phyloP scores from a whole-genome alignment of 768 basidiomycete genomes.

The Phanerochaete carnosa region DNA sequence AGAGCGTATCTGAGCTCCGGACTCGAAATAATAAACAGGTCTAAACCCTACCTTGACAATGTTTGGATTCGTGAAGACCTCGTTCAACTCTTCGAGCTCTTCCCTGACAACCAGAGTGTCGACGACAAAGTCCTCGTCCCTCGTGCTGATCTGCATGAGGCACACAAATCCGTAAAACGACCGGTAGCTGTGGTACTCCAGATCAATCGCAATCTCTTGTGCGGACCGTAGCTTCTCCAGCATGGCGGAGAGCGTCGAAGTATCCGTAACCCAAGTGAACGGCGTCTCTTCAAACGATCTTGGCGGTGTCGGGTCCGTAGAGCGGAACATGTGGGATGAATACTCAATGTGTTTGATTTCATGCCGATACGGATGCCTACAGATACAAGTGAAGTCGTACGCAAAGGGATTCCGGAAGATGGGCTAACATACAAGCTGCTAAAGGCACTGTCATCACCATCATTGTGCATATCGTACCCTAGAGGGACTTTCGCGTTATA shows the following conservation, averaged over 20 bases:
- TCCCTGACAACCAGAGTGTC: constrained; percentile 77
- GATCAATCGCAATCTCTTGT: constrained; percentile 87
- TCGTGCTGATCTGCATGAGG: constrained; percentile 87
- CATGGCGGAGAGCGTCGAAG: constrained; percentile 54
- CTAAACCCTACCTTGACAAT: constrained; percentile 70
- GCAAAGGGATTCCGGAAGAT: neutral
- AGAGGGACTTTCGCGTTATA: constrained; percentile 82
- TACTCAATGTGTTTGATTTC: constrained; percentile 77
- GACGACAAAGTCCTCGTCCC: constrained; percentile 82
- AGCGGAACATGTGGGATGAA: constrained; percentile 63
- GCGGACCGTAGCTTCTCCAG: constrained; percentile 59
- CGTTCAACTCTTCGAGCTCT: constrained; percentile 70
- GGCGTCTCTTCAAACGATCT: constrained; percentile 61
- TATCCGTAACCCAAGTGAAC: constrained; percentile 68
- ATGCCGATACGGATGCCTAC: constrained; percentile 72
- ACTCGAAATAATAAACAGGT: too few species aligned
- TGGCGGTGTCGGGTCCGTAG: constrained; percentile 48
- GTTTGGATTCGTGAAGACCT: constrained; percentile 79
- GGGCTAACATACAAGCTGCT: constrained; percentile 30
- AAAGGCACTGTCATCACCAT: constrained; percentile 18
- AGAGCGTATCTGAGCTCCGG: neutral
- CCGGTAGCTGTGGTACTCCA: constrained; percentile 91
- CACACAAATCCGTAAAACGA: constrained; percentile 87
- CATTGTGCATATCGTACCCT: constrained; percentile 51
- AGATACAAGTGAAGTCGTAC: neutral